A percentile compares a stretch with the other conserved stretches of the same genome.
phyloP scores from a whole-genome alignment of 352 stramenopile genomes.

The Globisporangium orthogonon region DNA sequence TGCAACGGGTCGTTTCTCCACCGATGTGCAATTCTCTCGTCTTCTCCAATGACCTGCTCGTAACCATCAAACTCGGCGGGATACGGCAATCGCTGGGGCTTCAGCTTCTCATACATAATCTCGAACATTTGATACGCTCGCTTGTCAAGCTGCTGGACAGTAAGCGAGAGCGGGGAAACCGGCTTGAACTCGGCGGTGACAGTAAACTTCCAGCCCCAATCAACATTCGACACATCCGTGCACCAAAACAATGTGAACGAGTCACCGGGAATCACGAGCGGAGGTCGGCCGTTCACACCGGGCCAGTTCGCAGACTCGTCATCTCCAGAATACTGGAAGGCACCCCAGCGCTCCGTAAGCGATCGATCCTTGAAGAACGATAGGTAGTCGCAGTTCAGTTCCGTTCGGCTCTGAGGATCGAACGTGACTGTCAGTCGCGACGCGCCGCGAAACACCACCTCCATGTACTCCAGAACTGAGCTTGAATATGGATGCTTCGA shows the following conservation, averaged over 20 bases:
- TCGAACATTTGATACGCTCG: slow-evolving; percentile 60
- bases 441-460: slow-evolving; percentile 67
- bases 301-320: slow-evolving; percentile 79
- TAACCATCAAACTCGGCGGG: slow-evolving; percentile 48
- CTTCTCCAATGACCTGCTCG: slow-evolving; percentile 18
- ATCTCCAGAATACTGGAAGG: slow-evolving; percentile 56
- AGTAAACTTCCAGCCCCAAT: slow-evolving; percentile 86
- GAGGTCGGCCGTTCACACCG: slow-evolving; percentile 39
- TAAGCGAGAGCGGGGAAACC: slow-evolving; percentile 34
- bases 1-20: slow-evolving; percentile 20
- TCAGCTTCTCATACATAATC: slow-evolving; percentile 58
- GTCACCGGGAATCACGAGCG: slow-evolving; percentile 67
- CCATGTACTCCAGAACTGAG: slow-evolving; percentile 73
- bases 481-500: slow-evolving; percentile 84
- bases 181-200: slow-evolving; percentile 56
- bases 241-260: slow-evolving; percentile 83
- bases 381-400: slow-evolving; percentile 76
- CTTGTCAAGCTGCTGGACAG: slow-evolving; percentile 49
- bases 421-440: slow-evolving; percentile 66
- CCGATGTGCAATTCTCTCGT: background rate
- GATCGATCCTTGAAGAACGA: slow-evolving; percentile 83
- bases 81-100: slow-evolving; percentile 29
- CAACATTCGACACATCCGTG: slow-evolving; percentile 81
- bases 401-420: slow-evolving; percentile 52
- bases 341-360: slow-evolving; percentile 54